phyloP scores from a whole-genome alignment of 441 rosid genomes.

The Biscutella laevigata region DNA sequence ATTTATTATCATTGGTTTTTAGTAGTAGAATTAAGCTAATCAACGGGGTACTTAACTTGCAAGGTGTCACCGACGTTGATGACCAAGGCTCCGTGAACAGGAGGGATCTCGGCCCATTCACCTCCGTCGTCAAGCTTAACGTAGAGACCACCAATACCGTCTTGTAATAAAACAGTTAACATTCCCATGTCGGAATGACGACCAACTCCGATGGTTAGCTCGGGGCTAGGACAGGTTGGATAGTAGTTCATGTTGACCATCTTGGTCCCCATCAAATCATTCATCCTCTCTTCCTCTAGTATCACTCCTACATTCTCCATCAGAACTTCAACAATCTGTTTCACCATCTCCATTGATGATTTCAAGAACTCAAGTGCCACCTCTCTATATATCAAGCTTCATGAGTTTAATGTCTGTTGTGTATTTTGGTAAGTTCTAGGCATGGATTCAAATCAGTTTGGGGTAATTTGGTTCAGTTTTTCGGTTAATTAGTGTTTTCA shows the following conservation, averaged over 20 bases:
- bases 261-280: constrained; percentile 32
- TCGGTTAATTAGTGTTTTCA: too few relatives aligned
- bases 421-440: too few relatives aligned
- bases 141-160: constrained; percentile 53
- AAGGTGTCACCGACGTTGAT: constrained; percentile 51
- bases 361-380: constrained; percentile 37
- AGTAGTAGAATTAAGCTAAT: too few relatives aligned
- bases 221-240: constrained; percentile 52
- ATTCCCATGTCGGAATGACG: constrained; percentile 54
- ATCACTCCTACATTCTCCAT: constrained; percentile 37
- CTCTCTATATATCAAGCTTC: too few relatives aligned
- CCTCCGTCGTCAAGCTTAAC: constrained; percentile 39
- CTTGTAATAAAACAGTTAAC: constrained; percentile 44
- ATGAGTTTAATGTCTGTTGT: too few relatives aligned
- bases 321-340: constrained; percentile 28
- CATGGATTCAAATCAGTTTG: too few relatives aligned
- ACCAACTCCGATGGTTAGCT: constrained; percentile 50
- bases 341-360: constrained; percentile 38
- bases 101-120: constrained; percentile 50
- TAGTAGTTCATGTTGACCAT: constrained; percentile 59
- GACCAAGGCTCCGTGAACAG: constrained; percentile 42
- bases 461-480: too few relatives aligned
- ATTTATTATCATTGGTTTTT: too few relatives aligned
- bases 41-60: too few relatives aligned
- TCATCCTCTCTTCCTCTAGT: constrained; percentile 30